Base-by-base conservation (phyloP, 148 eudicot genomes). In the Cornus controversa region DNA sequence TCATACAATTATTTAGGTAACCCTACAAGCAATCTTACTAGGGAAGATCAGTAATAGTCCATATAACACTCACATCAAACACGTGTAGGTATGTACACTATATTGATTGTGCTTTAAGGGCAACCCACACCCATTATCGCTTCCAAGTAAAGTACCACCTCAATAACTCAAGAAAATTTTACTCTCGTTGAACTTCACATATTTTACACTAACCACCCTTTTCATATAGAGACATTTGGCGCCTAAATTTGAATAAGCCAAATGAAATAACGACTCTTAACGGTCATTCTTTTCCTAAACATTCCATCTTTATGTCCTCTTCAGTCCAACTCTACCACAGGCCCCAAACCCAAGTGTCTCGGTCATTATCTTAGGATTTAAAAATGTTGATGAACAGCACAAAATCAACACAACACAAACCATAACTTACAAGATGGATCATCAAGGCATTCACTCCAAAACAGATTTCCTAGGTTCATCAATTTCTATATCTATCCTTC, bases 71-170 rank as follows among this genome's bases (percentile, higher is more conserved):
- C 69, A 80, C 83, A 80, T 80, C 83, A 80, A 14, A 69, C 72
- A 69, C 72, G 13, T 15, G 69, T 50, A 71, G 6, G 62, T 37
- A 64, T 70, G 57, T 66, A 26, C 68, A 69, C 53, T 27, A 23
- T 68, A 10, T 76, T 78, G 84, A 75, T 87, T 84, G 78, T 87
- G 80, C 90, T 82, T 87, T 65, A 84, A 82, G 84, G 81, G 75
- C 77, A 87, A 75, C 85, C 80, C 75, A 80, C 31, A 42, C 67
- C 77, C 70, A 37, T 53, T 45, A 66, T 87, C 57, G 76, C 90
- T 87, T 87, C 69, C 69, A 82, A 66, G 90, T 84, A 84, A 87
- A 84, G 90, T 72, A 82, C 71, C 26, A 18, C 8, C 9, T 22
- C 42, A 58, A 25, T 50, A 69, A 26, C 9, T 10, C 14, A 11